Percentiles rank a stretch among this genome's conserved stretches.
phyloP scores from a whole-genome alignment of 768 basidiomycete genomes.

The Mrakia gelida region DNA sequence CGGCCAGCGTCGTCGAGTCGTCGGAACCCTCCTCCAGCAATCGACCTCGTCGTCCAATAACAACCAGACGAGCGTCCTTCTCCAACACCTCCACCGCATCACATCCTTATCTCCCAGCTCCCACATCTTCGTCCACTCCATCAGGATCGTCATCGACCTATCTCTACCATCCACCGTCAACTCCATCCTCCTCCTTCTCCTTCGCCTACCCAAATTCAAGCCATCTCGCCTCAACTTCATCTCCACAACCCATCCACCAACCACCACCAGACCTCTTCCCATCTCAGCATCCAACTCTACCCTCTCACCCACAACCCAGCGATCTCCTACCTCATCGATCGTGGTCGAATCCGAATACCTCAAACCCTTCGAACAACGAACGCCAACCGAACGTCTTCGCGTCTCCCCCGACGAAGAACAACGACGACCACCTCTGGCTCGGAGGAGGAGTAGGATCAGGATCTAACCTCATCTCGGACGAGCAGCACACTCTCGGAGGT shows the following conservation, averaged over 20 bases:
- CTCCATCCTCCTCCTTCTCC: background rate
- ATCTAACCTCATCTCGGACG: background rate
- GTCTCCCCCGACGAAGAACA: background rate
- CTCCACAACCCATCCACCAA: background rate
- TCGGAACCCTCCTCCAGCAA: background rate
- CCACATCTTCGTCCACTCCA: background rate
- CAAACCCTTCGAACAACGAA: background rate
- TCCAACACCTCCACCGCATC: background rate
- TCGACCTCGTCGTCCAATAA: constrained; percentile 1
- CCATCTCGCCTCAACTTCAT: background rate
- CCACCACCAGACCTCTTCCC: background rate
- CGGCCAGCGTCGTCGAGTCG: background rate
- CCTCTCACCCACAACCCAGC: background rate
- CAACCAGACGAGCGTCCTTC: background rate
- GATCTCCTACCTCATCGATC: constrained; percentile 6
- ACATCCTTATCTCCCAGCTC: background rate
- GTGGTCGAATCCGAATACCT: background rate
- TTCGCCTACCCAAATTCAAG: background rate
- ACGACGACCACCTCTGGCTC: background rate
- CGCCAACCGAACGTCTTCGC: background rate
- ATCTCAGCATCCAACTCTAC: background rate
- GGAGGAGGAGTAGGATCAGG: background rate
- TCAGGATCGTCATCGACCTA: background rate
- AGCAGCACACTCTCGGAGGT: constrained; percentile 9
- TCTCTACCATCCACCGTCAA: background rate